Percentiles rank a stretch among this genome's conserved stretches.
phyloP scores from a whole-genome alignment of 768 basidiomycete species.

The Mycena filopes region DNA sequence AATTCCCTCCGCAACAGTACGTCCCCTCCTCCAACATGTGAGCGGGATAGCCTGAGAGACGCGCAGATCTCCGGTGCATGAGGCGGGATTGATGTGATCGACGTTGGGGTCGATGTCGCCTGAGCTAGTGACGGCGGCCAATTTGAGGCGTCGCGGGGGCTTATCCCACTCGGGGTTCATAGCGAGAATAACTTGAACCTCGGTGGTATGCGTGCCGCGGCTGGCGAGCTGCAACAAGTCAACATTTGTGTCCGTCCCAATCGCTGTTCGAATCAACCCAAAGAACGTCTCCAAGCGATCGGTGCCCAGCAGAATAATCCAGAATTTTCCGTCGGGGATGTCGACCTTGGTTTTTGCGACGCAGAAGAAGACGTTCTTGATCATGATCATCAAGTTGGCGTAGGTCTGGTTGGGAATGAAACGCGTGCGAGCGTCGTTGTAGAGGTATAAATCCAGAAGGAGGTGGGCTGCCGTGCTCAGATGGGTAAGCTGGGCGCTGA shows the following conservation, averaged over 20 bases:
- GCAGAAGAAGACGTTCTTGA: constrained; percentile 52
- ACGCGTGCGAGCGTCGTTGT: constrained; percentile 1
- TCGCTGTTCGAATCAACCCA: constrained; percentile 47
- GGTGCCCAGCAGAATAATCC: constrained; percentile 48
- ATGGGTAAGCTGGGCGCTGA: constrained; percentile 44
- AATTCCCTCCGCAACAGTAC: neutral
- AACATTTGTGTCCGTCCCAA: constrained; percentile 46
- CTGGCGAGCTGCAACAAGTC: constrained; percentile 39
- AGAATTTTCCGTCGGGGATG: constrained; percentile 43
- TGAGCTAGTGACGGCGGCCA: constrained; percentile 41
- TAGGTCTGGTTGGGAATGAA: constrained; percentile 42
- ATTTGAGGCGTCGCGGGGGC: constrained; percentile 43
- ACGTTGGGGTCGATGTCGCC: constrained; percentile 32
- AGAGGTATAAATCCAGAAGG: constrained; percentile 30
- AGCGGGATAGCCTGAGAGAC: constrained; percentile 38
- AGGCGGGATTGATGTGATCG: constrained; percentile 49
- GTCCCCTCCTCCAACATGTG: constrained; percentile 43
- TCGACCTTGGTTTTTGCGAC: constrained; percentile 49
- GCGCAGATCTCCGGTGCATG: constrained; percentile 44
- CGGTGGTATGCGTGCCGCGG: constrained; percentile 42
- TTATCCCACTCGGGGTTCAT: constrained; percentile 52
- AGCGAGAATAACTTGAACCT: constrained; percentile 47
- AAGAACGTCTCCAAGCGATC: constrained; percentile 48
- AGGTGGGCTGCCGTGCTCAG: constrained; percentile 47
- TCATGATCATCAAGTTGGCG: constrained; percentile 45